Evolutionary conservation across 768 basidiomycete species (phyloP).

Genomic region (Suillus ampliporus): DNA sequence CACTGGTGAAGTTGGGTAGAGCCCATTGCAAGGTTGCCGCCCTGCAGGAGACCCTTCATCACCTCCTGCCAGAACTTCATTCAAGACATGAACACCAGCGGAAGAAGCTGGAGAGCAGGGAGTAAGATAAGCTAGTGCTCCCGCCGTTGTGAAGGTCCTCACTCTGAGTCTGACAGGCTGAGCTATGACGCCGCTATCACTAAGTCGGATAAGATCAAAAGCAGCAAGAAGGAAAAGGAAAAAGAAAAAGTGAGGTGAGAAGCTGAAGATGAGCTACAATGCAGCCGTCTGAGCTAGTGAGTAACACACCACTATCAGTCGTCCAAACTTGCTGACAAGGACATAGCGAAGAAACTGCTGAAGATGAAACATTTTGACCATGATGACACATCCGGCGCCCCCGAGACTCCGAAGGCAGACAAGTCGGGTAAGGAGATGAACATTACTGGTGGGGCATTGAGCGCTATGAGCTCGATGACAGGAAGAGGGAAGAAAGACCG

Average conservation of each 20-base stretch:
- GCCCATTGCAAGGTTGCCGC: too few species aligned
- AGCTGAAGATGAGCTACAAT: slow-evolving; percentile 81
- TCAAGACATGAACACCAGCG: slow-evolving; percentile 71
- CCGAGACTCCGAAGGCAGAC: slow-evolving; percentile 41
- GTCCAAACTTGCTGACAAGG: slow-evolving; percentile 11
- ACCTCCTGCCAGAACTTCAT: too few species aligned
- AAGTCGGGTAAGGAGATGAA: slow-evolving; percentile 57
- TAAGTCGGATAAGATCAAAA: slow-evolving; percentile 70
- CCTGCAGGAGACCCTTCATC: too few species aligned
- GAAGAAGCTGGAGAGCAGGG: slow-evolving; percentile 85
- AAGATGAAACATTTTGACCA: too few species aligned
- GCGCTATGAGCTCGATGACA: slow-evolving; percentile 64
- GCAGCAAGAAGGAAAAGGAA: slow-evolving; percentile 81
- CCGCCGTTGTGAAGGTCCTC: not conserved
- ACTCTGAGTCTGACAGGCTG: slow-evolving; percentile 49
- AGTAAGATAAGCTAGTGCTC: slow-evolving; percentile 48
- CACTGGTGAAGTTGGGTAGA: too few species aligned
- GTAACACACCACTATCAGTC: slow-evolving; percentile 28
- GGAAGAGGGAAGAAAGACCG: slow-evolving; percentile 62
- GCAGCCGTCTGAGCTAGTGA: slow-evolving; percentile 76
- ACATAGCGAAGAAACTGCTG: slow-evolving; percentile 80
- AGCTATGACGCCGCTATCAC: slow-evolving; percentile 77
- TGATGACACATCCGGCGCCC: slow-evolving; percentile 44
- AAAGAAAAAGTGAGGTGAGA: slow-evolving; percentile 70
- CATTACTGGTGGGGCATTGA: too few species aligned